These are phyloP conservation scores for Fagopyrum tataricum DNA, from an alignment of 148 eudicot species.

Conservation along the genomic window DNA sequence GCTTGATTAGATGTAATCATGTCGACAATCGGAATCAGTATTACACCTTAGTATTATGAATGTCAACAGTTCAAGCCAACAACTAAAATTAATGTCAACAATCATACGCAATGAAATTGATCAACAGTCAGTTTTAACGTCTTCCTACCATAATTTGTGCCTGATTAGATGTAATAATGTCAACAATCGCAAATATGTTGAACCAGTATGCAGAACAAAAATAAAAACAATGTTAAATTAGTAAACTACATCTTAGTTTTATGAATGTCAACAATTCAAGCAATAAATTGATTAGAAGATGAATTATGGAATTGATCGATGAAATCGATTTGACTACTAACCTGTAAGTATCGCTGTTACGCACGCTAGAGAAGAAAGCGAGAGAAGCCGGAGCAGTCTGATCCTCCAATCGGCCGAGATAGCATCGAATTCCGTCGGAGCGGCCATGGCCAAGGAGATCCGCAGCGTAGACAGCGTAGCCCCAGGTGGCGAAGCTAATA, in stretches of 20 bases:
- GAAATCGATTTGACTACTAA: not conserved
- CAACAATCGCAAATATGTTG: not conserved
- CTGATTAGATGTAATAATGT: not conserved
- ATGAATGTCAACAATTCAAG: not conserved
- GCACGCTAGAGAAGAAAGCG: constrained; percentile 34
- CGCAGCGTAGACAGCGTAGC: constrained; percentile 65
- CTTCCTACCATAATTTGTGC: not conserved
- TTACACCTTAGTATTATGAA: too few relatives aligned
- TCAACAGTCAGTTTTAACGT: not conserved
- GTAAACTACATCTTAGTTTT: too few relatives aligned
- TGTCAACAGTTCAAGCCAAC: not conserved
- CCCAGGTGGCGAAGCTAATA: constrained; percentile 52
- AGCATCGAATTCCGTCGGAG: constrained; percentile 49
- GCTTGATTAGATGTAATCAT: not conserved
- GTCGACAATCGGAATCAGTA: not conserved
- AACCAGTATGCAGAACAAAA: too few relatives aligned
- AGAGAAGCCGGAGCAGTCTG: constrained; percentile 38
- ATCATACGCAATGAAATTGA: not conserved
- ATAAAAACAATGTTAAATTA: too few relatives aligned
- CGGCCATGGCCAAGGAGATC: constrained; percentile 70
- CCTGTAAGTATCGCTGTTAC: constrained; percentile 34
- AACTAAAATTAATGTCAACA: too few relatives aligned
- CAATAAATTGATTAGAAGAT: not conserved
- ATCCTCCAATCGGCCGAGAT: constrained; percentile 44
- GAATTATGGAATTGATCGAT: not conserved